phyloP scores from a whole-genome alignment of 2,329 filamentous ascomycete genomes.

The Sporothrix pseudoabietina region DNA sequence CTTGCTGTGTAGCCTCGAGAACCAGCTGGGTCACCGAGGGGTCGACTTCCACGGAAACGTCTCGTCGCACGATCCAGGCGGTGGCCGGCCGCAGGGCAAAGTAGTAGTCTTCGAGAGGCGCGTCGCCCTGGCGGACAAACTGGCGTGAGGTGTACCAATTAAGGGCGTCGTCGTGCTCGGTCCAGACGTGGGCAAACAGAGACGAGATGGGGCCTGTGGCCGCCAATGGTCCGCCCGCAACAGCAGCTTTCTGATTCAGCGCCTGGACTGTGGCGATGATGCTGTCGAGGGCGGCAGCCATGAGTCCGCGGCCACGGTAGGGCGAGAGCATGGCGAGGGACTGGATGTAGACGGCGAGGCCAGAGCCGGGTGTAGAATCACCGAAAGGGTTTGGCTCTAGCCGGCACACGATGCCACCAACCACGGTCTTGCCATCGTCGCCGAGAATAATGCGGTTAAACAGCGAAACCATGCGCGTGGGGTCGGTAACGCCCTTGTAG shows the following conservation, averaged over 20 bases:
- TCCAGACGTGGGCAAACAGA: conserved; percentile 69
- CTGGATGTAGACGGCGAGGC: conserved; percentile 63
- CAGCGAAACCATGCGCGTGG: conserved; percentile 49
- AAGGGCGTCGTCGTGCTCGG: conserved; percentile 64
- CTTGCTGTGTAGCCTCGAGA: background rate
- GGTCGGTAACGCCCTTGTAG: conserved; percentile 58
- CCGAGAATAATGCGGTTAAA: conserved; percentile 64
- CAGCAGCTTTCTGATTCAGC: conserved; percentile 34
- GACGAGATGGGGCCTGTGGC: conserved; percentile 39
- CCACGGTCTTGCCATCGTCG: conserved; percentile 44
- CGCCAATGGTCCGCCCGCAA: background rate
- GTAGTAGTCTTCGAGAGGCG: conserved; percentile 62
- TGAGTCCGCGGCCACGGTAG: conserved; percentile 62
- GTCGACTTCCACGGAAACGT: conserved; percentile 39
- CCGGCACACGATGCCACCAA: conserved; percentile 66
- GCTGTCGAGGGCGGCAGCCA: conserved; percentile 58
- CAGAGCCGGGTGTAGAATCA: background rate
- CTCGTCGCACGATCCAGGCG: conserved; percentile 60
- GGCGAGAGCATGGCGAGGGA: conserved; percentile 65
- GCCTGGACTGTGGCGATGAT: conserved; percentile 49
- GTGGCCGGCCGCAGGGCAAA: conserved; percentile 62
- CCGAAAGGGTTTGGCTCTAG: conserved; percentile 49
- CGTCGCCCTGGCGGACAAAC: conserved; percentile 52
- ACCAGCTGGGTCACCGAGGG: conserved; percentile 29
- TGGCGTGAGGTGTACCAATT: conserved; percentile 63